Percentiles rank a stretch among this genome's conserved stretches.
phyloP scores from a whole-genome alignment of 176 grass and related monocot species.

The Triticum aestivum region IWGSC_CS_RefSeq_v2.1 NC_057807.1:87115336-87115835 shows the following conservation, averaged over 20 bases:
- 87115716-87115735: conserved; percentile 26
- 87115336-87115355: conserved; percentile 76
- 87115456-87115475: conserved; percentile 97
- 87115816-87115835: conserved; percentile 77
- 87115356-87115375: conserved; percentile 92
- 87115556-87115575: conserved; percentile 26
- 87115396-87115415: not conserved
- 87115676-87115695: conserved; percentile 14
- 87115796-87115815: conserved; percentile 82
- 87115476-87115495: conserved; percentile 90
- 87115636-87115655: conserved; percentile 98
- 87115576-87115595: not conserved
- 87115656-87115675: conserved; percentile 98
- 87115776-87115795: conserved; percentile 96
- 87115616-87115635: conserved; percentile 88
- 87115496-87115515: conserved; percentile 97
- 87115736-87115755: not conserved
- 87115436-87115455: conserved; percentile 16
- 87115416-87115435: conserved; percentile 3
- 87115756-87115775: conserved; percentile 65
- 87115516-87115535: conserved; percentile 58
- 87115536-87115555: conserved; percentile 32
- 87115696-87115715: conserved; percentile 15
- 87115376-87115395: conserved; percentile 28
- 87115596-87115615: conserved; percentile 48